phyloP scores from a whole-genome alignment of 768 basidiomycete genomes.

The Dacryopinax primogenitus region DNA sequence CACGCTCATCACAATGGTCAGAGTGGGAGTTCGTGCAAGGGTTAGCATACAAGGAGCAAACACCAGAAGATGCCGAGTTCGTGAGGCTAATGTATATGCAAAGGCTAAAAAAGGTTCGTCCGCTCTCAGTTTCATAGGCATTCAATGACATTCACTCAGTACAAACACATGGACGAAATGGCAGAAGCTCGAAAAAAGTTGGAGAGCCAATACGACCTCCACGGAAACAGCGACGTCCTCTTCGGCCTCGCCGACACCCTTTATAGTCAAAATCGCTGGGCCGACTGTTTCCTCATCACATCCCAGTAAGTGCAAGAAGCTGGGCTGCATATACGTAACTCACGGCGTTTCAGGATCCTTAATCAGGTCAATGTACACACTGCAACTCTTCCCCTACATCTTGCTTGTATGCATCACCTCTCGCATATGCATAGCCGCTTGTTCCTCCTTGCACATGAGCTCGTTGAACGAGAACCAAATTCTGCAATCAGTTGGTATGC shows the following conservation, averaged over 20 bases:
- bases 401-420: conserved; percentile 97
- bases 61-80: conserved; percentile 78
- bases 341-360: conserved; percentile 48
- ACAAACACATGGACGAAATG: conserved; percentile 73
- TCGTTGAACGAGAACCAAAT: conserved; percentile 89
- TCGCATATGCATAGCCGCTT: conserved; percentile 81
- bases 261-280: conserved; percentile 80
- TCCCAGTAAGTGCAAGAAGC: conserved; percentile 39
- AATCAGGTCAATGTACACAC: conserved; percentile 74
- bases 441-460: conserved; percentile 90
- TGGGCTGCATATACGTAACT: conserved; percentile 3
- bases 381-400: conserved; percentile 81
- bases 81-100: conserved; percentile 86
- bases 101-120: conserved; percentile 60
- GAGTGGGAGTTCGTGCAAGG: conserved; percentile 94
- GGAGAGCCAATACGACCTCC: conserved; percentile 67
- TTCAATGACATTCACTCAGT: conserved; percentile 26
- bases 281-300: conserved; percentile 85
- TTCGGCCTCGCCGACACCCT: conserved; percentile 83
- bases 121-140: neutral
- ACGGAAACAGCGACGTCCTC: conserved; percentile 85
- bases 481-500: conserved; percentile 95
- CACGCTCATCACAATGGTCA: conserved; percentile 24
- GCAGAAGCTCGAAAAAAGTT: conserved; percentile 64
- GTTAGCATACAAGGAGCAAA: conserved; percentile 69